Evolutionary conservation across 768 basidiomycete genomes (phyloP).

Genomic region (Lactarius quietus): DNA sequence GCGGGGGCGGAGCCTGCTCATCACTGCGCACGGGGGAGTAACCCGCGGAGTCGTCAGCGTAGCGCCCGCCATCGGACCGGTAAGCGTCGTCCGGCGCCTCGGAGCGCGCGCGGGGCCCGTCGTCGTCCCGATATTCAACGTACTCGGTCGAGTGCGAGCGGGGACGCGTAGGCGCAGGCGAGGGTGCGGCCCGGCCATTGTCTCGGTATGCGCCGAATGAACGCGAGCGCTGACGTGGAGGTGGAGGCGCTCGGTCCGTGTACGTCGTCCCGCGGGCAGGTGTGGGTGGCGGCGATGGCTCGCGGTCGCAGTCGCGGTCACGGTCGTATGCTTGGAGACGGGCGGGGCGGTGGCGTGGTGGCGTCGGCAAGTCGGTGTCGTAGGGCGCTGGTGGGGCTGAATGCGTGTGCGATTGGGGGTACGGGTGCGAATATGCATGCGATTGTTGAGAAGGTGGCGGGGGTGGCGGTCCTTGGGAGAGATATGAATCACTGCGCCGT

Average conservation of each 20-base stretch:
- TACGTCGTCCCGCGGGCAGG: background rate
- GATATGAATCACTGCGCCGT: slow-evolving; percentile 3
- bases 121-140: background rate
- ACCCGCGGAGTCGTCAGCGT: background rate
- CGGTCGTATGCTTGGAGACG: slow-evolving; percentile 1
- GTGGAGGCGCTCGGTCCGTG: background rate
- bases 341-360: background rate
- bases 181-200: background rate
- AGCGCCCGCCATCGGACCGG: background rate
- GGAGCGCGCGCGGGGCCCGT: background rate
- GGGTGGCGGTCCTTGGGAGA: slow-evolving; percentile 6
- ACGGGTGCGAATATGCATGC: background rate
- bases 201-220: background rate
- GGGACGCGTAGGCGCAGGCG: background rate
- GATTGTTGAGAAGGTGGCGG: background rate
- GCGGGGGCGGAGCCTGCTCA: background rate
- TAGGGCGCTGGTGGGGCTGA: background rate
- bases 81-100: background rate
- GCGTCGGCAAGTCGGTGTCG: background rate
- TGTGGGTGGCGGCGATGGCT: background rate
- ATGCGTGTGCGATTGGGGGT: background rate
- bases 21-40: slow-evolving; percentile 6
- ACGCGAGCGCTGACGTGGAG: background rate
- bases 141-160: background rate
- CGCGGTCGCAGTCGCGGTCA: background rate